Percentiles rank a stretch among this genome's conserved stretches.
These are phyloP conservation scores for Apiospora phragmitis DNA, from an alignment of 2,329 filamentous ascomycete species.

Conservation along the genomic window DNA sequence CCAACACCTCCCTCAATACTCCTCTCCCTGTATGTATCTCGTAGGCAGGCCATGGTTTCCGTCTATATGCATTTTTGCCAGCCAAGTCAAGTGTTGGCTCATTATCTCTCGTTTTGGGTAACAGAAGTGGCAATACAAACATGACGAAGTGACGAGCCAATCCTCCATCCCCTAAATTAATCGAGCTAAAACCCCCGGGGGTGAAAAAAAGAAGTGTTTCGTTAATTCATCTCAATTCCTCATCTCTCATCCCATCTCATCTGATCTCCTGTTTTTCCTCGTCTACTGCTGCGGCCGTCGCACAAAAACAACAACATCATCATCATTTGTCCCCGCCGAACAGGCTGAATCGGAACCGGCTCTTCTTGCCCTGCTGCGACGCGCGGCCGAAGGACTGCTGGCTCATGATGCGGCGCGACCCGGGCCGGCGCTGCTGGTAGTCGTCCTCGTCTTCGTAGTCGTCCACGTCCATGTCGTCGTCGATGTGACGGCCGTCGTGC, in stretches of 20 bases:
- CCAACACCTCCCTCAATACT: background rate
- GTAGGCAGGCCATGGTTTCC: background rate
- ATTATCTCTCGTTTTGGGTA: background rate
- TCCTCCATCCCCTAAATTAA: background rate
- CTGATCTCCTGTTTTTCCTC: background rate
- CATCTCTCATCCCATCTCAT: background rate
- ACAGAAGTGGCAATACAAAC: background rate
- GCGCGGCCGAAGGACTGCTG: slow-evolving; percentile 33
- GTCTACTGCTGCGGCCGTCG: background rate
- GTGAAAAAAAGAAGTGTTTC: background rate
- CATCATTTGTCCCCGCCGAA: slow-evolving; percentile 22
- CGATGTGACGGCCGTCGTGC: slow-evolving; percentile 23
- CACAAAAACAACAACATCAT: too few species aligned
- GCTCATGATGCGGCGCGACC: slow-evolving; percentile 29
- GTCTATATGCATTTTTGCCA: slow-evolving; percentile 1
- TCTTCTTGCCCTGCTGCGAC: slow-evolving; percentile 29
- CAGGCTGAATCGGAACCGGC: slow-evolving; percentile 33
- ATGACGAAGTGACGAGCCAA: background rate
- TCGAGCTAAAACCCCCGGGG: background rate
- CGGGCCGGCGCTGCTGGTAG: slow-evolving; percentile 20
- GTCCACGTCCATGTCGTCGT: slow-evolving; percentile 23
- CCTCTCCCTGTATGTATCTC: background rate
- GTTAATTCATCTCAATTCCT: background rate
- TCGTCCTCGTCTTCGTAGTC: slow-evolving; percentile 18
- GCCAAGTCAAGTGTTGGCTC: background rate